Conservation (phyloP, 2,329 filamentous ascomycete genomes). For the Chaetomiaceae sp. region DNA sequence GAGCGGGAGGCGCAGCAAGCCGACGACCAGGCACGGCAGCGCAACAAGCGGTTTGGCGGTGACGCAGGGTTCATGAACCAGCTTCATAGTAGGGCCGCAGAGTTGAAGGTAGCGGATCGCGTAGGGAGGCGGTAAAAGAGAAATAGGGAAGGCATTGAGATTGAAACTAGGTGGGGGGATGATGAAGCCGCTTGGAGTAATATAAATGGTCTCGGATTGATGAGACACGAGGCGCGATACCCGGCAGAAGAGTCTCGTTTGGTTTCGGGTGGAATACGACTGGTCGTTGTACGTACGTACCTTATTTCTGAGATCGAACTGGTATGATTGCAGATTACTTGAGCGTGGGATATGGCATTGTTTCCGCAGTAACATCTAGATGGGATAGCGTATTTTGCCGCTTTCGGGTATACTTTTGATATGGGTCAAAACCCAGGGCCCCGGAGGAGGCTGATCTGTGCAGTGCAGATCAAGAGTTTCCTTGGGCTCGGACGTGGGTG, state of each 20-base stretch:
- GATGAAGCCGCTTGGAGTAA: too few species aligned
- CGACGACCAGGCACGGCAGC: conserved; percentile 59
- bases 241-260: not conserved
- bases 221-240: conserved; percentile 3
- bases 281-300: conserved; percentile 1
- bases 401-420: not conserved
- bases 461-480: conserved; percentile 5
- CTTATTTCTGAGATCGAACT: too few species aligned
- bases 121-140: conserved; percentile 34
- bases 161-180: too few species aligned
- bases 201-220: not conserved
- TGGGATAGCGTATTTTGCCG: not conserved
- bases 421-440: not conserved
- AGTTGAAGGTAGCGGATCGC: conserved; percentile 48
- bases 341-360: not conserved
- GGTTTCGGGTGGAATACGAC: too few species aligned
- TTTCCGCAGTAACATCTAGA: not conserved
- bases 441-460: not conserved
- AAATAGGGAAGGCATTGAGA: too few species aligned
- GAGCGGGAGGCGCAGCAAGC: conserved; percentile 62
- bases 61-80: conserved; percentile 61
- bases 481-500: too few species aligned
- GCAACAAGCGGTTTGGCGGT: conserved; percentile 57
- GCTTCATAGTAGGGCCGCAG: conserved; percentile 55
- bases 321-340: too few species aligned